Percentiles rank a stretch among this genome's conserved stretches.
Conservation (phyloP, 306 rosid genomes). For the Dryas drummondii region DNA sequence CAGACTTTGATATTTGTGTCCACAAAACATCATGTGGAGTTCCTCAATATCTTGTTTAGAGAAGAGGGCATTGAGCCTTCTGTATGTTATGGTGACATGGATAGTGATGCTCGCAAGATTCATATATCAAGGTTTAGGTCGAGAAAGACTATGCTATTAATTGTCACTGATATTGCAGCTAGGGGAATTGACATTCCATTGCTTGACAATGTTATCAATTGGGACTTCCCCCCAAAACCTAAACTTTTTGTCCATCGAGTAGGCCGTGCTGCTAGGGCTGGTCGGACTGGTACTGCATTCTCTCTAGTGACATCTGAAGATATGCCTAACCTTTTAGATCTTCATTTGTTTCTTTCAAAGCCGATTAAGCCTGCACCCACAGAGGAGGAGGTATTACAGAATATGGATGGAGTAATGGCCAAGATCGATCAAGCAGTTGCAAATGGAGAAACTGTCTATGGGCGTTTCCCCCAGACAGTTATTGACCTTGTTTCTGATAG, state of each 20-base stretch:
- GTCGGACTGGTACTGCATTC: conserved; percentile 86
- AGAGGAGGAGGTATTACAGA: conserved; percentile 76
- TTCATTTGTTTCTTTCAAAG: conserved; percentile 85
- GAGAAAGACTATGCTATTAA: conserved; percentile 83
- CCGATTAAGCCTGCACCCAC: conserved; percentile 82
- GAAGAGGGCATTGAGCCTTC: conserved; percentile 87
- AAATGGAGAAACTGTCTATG: conserved; percentile 79
- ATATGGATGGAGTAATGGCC: conserved; percentile 64
- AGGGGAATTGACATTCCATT: conserved; percentile 94
- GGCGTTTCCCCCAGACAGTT: conserved; percentile 84
- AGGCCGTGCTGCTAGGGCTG: conserved; percentile 96
- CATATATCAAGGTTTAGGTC: conserved; percentile 80
- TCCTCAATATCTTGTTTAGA: conserved; percentile 63
- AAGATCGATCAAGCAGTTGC: conserved; percentile 71
- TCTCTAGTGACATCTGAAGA: conserved; percentile 89
- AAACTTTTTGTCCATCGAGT: conserved; percentile 92
- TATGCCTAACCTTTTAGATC: conserved; percentile 83
- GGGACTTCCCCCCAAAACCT: conserved; percentile 96
- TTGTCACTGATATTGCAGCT: conserved; percentile 93
- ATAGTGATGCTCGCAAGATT: conserved; percentile 95
- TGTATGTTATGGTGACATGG: conserved; percentile 95
- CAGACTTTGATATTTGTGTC: conserved; percentile 88
- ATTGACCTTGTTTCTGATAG: conserved; percentile 87
- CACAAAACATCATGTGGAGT: conserved; percentile 89
- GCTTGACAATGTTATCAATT: conserved; percentile 92